These are phyloP conservation scores for Mortierella sp. DNA, from an alignment of 371 early-diverging fungal genomes.

Conservation along the genomic window DNA sequence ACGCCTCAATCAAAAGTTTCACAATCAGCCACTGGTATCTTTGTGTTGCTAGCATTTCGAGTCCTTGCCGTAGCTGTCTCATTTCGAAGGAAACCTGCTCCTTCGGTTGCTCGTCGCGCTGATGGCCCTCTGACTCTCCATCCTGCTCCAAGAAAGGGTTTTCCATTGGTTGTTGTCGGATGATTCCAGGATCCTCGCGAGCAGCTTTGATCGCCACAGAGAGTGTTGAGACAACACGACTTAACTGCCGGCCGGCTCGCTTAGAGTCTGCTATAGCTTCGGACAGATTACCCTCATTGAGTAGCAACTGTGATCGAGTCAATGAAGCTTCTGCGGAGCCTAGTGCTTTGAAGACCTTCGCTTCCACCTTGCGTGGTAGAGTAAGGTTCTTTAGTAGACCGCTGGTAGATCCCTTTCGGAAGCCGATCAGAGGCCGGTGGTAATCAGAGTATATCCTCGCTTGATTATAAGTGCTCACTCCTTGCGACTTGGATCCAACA, in stretches of 20 bases:
- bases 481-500: constrained; percentile 23
- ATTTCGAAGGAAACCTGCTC: constrained; percentile 8
- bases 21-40: constrained; percentile 42
- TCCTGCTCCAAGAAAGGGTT: constrained; percentile 32
- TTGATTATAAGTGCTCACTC: constrained; percentile 32
- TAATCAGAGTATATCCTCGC: constrained; percentile 22
- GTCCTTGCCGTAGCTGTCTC: constrained; percentile 23
- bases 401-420: neutral
- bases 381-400: neutral
- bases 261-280: constrained; percentile 45
- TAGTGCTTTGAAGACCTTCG: constrained; percentile 22
- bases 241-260: constrained; percentile 33
- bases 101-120: neutral
- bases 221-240: constrained; percentile 31
- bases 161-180: constrained; percentile 17
- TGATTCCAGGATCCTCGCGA: constrained; percentile 11
- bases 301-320: constrained; percentile 42
- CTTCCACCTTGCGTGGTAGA: constrained; percentile 19
- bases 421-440: neutral
- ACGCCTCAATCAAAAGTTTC: constrained; percentile 57
- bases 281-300: constrained; percentile 26
- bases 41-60: constrained; percentile 32
- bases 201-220: constrained; percentile 25
- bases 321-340: constrained; percentile 36
- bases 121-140: neutral